phyloP scores from a whole-genome alignment of 1,139 yeast species.

The Candida frijolesensis region DNA sequence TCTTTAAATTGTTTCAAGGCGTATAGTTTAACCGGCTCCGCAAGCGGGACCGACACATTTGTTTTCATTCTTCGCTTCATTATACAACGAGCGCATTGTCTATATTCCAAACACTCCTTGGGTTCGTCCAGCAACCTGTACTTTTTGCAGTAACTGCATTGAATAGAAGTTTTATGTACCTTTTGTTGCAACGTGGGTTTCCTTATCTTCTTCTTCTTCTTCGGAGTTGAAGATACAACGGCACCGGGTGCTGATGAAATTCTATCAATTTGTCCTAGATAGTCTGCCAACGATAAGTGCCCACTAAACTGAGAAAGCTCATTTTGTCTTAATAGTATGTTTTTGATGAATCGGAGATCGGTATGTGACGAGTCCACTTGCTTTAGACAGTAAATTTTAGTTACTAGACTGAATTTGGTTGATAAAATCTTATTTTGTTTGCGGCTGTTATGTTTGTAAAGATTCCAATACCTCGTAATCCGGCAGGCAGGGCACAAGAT shows the following conservation, averaged over 20 bases:
- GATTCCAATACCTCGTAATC: background rate
- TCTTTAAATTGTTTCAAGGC: constrained; percentile 1
- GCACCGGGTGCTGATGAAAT: background rate
- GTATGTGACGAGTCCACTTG: constrained; percentile 1
- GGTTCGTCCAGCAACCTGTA: constrained; percentile 2
- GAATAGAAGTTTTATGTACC: background rate
- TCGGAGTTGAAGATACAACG: background rate
- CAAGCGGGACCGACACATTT: background rate
- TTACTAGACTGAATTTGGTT: background rate
- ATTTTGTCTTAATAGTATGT: background rate
- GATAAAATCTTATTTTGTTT: background rate
- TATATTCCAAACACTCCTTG: background rate
- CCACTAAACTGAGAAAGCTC: background rate
- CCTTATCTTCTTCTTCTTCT: background rate
- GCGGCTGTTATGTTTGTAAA: background rate
- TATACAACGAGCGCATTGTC: constrained; percentile 2
- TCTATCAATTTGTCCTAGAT: constrained; percentile 2
- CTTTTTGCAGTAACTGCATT: background rate
- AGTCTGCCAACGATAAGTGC: background rate
- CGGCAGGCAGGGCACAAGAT: background rate
- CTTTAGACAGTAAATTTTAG: background rate
- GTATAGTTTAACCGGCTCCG: background rate
- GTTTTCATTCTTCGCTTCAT: background rate
- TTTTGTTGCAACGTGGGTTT: background rate
- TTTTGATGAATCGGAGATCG: background rate